A percentile compares a stretch with the other conserved stretches of the same genome.
These are phyloP conservation scores for Cytospora paraplurivora DNA, from an alignment of 2,329 filamentous ascomycete species.

Conservation along the genomic window DNA sequence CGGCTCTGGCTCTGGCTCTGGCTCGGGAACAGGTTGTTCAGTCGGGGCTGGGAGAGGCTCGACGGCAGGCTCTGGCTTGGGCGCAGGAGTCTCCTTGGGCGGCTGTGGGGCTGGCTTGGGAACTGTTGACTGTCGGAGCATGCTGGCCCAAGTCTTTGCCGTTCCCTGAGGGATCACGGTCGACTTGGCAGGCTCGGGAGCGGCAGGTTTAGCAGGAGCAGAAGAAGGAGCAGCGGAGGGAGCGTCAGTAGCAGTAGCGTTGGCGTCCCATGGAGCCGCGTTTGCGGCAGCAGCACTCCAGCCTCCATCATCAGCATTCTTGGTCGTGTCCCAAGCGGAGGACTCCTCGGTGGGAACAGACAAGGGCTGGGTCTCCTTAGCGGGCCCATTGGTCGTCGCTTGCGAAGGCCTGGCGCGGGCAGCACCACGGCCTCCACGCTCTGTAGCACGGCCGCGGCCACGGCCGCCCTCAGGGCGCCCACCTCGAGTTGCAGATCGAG, in stretches of 20 bases:
- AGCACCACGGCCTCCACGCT: constrained; percentile 61
- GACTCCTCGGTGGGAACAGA: constrained; percentile 74
- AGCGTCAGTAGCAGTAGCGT: constrained; percentile 38
- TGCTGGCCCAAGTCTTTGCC: constrained; percentile 73
- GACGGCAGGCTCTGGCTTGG: constrained; percentile 46
- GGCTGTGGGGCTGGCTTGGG: constrained; percentile 60
- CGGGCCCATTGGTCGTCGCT: constrained; percentile 60
- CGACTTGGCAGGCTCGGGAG: constrained; percentile 35
- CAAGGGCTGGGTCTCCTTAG: constrained; percentile 56
- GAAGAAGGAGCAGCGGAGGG: constrained; percentile 42
- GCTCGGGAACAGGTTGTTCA: constrained; percentile 37
- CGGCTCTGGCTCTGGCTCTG: constrained; percentile 41
- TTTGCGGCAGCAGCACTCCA: constrained; percentile 26
- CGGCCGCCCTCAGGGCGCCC: constrained; percentile 66
- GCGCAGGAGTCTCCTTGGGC: constrained; percentile 50
- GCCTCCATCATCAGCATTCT: constrained; percentile 43
- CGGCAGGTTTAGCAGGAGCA: constrained; percentile 39
- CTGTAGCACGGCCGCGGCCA: constrained; percentile 63
- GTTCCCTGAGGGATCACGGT: constrained; percentile 42
- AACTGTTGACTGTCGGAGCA: constrained; percentile 63
- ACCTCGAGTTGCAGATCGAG: constrained; percentile 55
- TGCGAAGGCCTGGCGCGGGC: constrained; percentile 65
- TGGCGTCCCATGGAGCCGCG: constrained; percentile 49
- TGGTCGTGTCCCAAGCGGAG: constrained; percentile 58
- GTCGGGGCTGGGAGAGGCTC: constrained; percentile 35